A percentile compares a stretch with the other conserved stretches of the same genome.
Conservation (phyloP, 371 early-diverging fungal genomes). For the Nosema muscidifuracis region DNA sequence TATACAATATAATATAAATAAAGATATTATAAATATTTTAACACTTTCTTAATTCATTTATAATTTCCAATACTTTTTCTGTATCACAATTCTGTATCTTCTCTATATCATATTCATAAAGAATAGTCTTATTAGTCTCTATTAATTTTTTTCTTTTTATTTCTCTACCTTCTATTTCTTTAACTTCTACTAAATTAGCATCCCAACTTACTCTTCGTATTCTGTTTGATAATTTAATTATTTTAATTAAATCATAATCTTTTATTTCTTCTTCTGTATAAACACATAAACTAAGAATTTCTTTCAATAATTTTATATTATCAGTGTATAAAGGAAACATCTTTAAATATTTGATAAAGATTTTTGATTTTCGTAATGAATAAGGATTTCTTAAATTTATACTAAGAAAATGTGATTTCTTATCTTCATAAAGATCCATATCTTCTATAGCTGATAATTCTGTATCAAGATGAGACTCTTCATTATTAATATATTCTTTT, state of each 20-base stretch:
- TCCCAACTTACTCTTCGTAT: constrained; percentile 14
- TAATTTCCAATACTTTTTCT: not conserved
- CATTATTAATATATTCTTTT: no score
- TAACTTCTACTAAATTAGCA: not conserved
- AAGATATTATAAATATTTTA: no score
- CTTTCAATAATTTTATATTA: not conserved
- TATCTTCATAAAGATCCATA: no score
- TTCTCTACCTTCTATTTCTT: constrained; percentile 19
- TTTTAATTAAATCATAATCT: not conserved
- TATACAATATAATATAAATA: no score
- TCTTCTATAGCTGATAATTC: no score
- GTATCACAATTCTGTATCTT: not conserved
- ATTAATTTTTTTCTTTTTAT: not conserved
- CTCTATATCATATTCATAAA: not conserved
- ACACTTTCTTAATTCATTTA: not conserved
- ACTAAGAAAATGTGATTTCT: not conserved
- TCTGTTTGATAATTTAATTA: not conserved
- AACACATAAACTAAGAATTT: not conserved
- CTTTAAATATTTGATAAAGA: not conserved
- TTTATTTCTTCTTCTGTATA: not conserved
- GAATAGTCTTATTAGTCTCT: no score
- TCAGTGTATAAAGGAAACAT: not conserved
- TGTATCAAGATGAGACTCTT: no score
- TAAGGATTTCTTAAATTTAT: not conserved
- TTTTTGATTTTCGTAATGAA: not conserved